Base-by-base conservation (phyloP, 1,284 basidiomycete species). In the Ustilago hordei region DNA sequence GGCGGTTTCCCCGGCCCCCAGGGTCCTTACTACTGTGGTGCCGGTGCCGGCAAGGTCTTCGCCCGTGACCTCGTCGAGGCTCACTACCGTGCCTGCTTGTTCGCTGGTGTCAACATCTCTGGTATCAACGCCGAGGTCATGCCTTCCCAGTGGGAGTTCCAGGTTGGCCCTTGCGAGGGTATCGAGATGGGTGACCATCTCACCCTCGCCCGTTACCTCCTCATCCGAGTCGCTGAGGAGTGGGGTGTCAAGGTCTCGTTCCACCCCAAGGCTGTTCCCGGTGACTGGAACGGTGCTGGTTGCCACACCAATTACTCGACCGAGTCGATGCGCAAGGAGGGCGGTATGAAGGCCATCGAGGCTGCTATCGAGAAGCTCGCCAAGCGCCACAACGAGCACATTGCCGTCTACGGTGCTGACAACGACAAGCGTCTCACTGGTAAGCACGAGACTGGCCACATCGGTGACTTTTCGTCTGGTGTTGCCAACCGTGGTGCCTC, bases 51-150 rank as follows among this genome's bases (percentile, higher is more conserved):
- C 87, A 95, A 94, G 88, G 97, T 99, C 79, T 96, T 97, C 86
- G 97, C 94, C 80, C 95, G 97, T 89, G 97, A 99, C 89, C 91
- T 99, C 84, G 93, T 99, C 86, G 97, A 99, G 89, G 96, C 97
- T 48, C 97, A 99, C 89, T 99, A 99, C 90, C 93, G 94, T 74
- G 89, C 89, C 63, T 99, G 96, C 88, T 91, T 99, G 70, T 98
- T 98, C 88, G 90, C 97, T 80, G 95, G 95, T 83, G 90, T 99
- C 88, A 95, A 95, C 89, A 98, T 98, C 89, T 96, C 94, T 77
- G 97, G 97, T 87, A 98, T 99, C 89, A 99, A 99, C 88, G 97
- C 97, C 79, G 97, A 99, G 89, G 97, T 99, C 83, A 98, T 99
- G 96, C 96, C 97, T 34, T 92, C 95, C 69, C 97, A 99, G 88